Base-by-base conservation (phyloP, 2,329 filamentous ascomycete genomes). In the Paecilomyces sp. region DNA sequence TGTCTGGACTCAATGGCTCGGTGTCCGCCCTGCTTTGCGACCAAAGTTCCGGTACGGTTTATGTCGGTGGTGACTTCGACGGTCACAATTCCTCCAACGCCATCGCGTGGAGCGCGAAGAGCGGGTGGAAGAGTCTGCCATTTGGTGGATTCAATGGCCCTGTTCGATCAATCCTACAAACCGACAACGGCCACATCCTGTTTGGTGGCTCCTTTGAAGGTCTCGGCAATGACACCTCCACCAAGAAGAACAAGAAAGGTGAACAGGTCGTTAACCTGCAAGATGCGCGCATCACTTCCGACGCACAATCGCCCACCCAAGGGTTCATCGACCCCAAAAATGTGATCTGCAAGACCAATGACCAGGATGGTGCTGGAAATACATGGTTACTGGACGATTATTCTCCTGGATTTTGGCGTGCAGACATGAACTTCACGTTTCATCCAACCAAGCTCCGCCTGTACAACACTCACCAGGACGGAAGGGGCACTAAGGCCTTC, bases 81-180 rank as follows among this genome's bases (percentile, higher is more conserved):
- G 87, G 86, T 51, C 83, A 80, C 41, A 91, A 94, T 70, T 94
- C 92, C 6, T 91, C 88, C 28, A 97, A 99, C 73, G 95, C 93
- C 5, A 88, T 97, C 66, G 85, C 89, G 12, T 97, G 91, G 91
- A 80, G 83, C 25, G 80, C 80, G 28, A 83, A 79, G 9, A 78
- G 85, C 31, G 86, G 84, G 55, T 97, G 90, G 88, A 84, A 83
- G 22, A 89, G 91, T 68, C 78, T 99, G 59, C 89, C 93, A 2
- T 99, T 99, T 78, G 86, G 87, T 50, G 95, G 95, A 24, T 96
- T 99, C 77, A 97, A 97, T 75, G 92, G 92, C 28, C 91, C 91
- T 1, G 92, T 99, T 57, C 85, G 85, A 63, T 89, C 92, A 41
- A 97, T 99, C 66, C 83, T 86, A 56, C 92, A 91, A 76, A 85